phyloP scores from a whole-genome alignment of 106 monocot genomes.

The Phalaenopsis equestris region DNA sequence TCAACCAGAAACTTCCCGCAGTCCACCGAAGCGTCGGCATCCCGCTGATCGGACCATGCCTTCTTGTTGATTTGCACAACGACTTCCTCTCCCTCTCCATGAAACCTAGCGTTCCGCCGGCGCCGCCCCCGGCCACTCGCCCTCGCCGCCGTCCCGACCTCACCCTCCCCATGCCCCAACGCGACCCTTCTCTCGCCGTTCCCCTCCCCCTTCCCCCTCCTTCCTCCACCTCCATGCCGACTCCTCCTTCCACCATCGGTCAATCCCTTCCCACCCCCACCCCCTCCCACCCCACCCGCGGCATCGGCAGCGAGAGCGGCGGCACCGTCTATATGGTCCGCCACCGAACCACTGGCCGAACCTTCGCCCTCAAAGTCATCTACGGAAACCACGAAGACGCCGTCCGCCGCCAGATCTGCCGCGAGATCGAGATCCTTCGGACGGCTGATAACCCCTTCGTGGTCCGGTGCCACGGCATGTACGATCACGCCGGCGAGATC shows the following conservation, averaged over 20 bases:
- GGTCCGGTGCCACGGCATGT: constrained; percentile 48
- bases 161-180: constrained; percentile 43
- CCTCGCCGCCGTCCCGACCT: constrained; percentile 8
- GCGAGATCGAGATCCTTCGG: constrained; percentile 53
- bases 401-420: constrained; percentile 38
- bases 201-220: constrained; percentile 12
- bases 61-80: background rate
- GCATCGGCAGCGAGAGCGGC: constrained; percentile 38
- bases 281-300: constrained; percentile 25
- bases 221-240: constrained; percentile 2
- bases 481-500: constrained; percentile 45
- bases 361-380: constrained; percentile 37
- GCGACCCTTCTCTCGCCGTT: constrained; percentile 40
- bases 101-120: background rate
- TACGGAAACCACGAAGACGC: constrained; percentile 38
- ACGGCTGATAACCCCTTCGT: constrained; percentile 40
- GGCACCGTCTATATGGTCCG: constrained; percentile 45
- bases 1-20: background rate
- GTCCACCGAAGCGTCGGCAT: background rate
- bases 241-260: constrained; percentile 10
- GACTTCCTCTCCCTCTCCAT: background rate
- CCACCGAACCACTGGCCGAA: constrained; percentile 12
- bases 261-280: constrained; percentile 13
- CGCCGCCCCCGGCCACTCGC: background rate
- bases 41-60: background rate